Conservation (phyloP, 257 asterid species). For the Solanum chmielewskii region DNA sequence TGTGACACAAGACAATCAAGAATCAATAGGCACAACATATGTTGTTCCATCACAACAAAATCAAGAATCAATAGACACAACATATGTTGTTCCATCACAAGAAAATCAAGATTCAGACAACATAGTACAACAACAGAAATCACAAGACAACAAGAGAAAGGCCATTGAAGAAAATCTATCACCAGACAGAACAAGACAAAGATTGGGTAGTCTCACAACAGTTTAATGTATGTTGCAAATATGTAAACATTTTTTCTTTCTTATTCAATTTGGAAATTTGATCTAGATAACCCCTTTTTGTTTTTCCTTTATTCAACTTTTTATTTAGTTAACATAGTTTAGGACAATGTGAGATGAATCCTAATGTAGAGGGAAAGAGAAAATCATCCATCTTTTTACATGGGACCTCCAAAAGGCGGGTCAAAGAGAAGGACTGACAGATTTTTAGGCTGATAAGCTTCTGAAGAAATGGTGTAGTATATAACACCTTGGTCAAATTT, state of each 20-base stretch:
- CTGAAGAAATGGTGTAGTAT: background rate
- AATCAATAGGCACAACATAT: no score
- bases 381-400: background rate
- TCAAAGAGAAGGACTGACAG: background rate
- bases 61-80: background rate
- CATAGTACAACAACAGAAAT: background rate
- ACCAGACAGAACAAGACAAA: conserved; percentile 31
- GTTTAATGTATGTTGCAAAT: conserved; percentile 4
- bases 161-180: conserved; percentile 20
- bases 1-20: background rate
- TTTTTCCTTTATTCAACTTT: background rate
- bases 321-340: conserved; percentile 1
- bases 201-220: conserved; percentile 8
- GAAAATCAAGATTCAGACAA: background rate
- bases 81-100: background rate
- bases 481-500: background rate
- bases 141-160: conserved; percentile 9
- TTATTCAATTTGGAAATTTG: background rate
- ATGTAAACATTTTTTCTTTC: background rate
- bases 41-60: no score
- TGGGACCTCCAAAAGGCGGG: background rate
- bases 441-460: background rate
- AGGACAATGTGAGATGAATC: background rate
- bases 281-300: background rate
- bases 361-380: background rate